A percentile compares a stretch with the other conserved stretches of the same genome.
phyloP scores from a whole-genome alignment of 352 stramenopile species.

The Globisporangium emineosum region DNA sequence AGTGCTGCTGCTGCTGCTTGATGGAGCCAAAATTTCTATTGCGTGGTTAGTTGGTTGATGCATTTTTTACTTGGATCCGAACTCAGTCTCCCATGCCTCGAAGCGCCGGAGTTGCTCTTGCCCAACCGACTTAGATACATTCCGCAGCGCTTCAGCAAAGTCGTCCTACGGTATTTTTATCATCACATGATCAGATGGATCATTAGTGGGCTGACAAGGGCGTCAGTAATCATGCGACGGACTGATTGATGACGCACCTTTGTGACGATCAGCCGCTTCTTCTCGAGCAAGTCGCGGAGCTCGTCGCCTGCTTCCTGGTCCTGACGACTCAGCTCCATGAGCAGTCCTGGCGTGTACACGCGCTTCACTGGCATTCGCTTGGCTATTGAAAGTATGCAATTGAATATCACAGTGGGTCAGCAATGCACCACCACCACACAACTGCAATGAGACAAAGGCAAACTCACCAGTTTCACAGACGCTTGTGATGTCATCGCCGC shows the following conservation, averaged over 20 bases:
- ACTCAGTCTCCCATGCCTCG: conserved; percentile 43
- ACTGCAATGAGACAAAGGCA: not conserved
- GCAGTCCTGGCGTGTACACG: conserved; percentile 18
- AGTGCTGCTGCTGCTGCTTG: not conserved
- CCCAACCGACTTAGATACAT: conserved; percentile 52
- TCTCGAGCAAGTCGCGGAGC: conserved; percentile 38
- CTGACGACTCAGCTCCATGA: conserved; percentile 45
- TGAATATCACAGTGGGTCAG: not conserved
- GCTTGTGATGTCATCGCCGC: conserved; percentile 83
- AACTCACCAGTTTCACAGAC: conserved; percentile 40
- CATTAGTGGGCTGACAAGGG: not conserved
- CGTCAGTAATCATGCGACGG: not conserved
- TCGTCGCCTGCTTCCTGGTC: conserved; percentile 38
- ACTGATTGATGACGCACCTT: conserved; percentile 27
- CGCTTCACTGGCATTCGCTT: conserved; percentile 22
- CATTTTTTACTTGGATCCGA: conserved; percentile 35
- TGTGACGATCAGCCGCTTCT: conserved; percentile 57
- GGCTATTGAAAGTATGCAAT: conserved; percentile 5
- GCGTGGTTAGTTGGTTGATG: not conserved
- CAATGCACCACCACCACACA: not conserved
- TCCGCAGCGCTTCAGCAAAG: conserved; percentile 36
- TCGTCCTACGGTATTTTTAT: conserved; percentile 12
- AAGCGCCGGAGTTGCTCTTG: conserved; percentile 46
- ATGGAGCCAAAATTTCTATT: conserved; percentile 11
- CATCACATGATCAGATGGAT: conserved; percentile 3